Evolutionary conservation across 345 rosid genomes (phyloP).

Genomic region (Ailanthus altissimus): DNA sequence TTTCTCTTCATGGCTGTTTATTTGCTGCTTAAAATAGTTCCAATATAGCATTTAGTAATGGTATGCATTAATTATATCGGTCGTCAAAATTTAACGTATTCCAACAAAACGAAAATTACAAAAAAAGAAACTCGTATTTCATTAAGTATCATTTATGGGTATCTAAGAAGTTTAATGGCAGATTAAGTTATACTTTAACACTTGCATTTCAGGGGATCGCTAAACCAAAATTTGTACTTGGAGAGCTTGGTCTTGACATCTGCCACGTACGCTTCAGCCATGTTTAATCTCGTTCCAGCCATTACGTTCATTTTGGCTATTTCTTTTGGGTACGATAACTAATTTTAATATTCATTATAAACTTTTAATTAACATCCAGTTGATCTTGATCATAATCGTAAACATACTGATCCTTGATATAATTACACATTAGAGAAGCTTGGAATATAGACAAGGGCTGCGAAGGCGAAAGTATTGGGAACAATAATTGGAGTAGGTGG

Average conservation of each 20-base stretch:
- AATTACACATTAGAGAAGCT: constrained; percentile 47
- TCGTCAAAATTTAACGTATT: too few relatives aligned
- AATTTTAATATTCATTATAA: background rate
- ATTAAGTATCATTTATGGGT: too few relatives aligned
- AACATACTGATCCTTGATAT: too few relatives aligned
- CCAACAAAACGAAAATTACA: too few relatives aligned
- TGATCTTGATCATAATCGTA: background rate
- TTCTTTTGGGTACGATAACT: constrained; percentile 34
- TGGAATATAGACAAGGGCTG: constrained; percentile 27
- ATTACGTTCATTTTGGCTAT: constrained; percentile 53
- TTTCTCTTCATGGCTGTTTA: too few relatives aligned
- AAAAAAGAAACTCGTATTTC: too few relatives aligned
- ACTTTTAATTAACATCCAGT: too few relatives aligned
- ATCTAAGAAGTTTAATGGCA: too few relatives aligned
- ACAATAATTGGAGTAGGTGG: constrained; percentile 54
- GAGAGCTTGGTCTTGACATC: constrained; percentile 52
- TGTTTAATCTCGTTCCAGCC: constrained; percentile 47
- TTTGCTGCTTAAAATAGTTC: too few relatives aligned
- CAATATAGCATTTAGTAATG: too few relatives aligned
- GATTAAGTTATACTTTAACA: background rate
- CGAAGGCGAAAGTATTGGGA: constrained; percentile 54
- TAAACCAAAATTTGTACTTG: constrained; percentile 37
- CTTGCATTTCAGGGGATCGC: constrained; percentile 32
- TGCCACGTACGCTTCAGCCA: constrained; percentile 51
- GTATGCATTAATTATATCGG: too few relatives aligned